Base-by-base conservation (phyloP, 176 grass and related monocot species). In the Oryza officinalis region DNA sequence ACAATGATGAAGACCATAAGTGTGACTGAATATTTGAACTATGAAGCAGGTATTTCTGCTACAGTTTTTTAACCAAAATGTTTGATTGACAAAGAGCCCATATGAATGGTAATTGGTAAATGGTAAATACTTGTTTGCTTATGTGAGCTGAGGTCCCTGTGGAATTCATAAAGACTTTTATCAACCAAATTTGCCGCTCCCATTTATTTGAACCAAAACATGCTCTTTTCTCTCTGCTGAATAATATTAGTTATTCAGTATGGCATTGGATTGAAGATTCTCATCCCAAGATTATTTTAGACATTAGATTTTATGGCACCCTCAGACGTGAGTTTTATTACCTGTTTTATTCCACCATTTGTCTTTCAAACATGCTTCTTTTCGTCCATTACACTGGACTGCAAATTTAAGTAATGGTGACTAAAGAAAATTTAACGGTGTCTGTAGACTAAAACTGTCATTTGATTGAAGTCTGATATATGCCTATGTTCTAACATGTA, bases 1-100 rank as follows among this genome's bases (percentile, higher is more conserved):
- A 99, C 96, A 41, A 99, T 99, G 96, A 96, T 99, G 93, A 99
- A 94, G 83, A 99, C 93, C 40, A 96, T 99, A 79, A 99, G 93
- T 83, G 96, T 99, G 49, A 96, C 96, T 11, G 93, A 99, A 79
- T 99, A 99, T 90, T 90, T 99, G 32, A 99, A 99, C 69, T 99
- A 99, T 76, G 96, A 99, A 96, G 77, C 93, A 85, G 96, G 96
- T 99, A 89, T 59, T 30, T 37, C 69, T 69, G 41, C 17, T 73
- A 27, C 66, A 49, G 11, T 79, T 74, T 67, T 14, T 68, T 38
- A 81, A 43, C 57, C 26, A 69, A 28, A 75, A 23, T 49, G 13
- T 60, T 81, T 18, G 50, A 45, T 72, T 43, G 3, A 3, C 13
- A 8, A 9, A 33, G 25, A 72, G 26, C 66, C 76, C 17, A 67